Base-by-base conservation (phyloP, 768 basidiomycete genomes). In the Rossbeevera mucosa region DNA sequence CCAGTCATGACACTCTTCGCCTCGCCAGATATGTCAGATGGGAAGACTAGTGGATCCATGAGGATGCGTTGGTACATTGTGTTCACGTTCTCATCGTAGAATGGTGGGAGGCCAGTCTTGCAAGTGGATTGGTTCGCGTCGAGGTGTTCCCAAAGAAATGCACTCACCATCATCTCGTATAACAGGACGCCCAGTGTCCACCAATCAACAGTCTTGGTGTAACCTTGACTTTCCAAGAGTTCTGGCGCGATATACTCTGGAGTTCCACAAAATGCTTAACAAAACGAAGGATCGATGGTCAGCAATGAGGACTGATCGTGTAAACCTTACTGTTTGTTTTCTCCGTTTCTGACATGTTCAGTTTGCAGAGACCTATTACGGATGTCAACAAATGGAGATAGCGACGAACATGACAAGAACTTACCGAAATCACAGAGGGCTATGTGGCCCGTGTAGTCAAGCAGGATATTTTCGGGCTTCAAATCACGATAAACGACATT, bases 191-290 rank as follows among this genome's bases (percentile, higher is more conserved):
- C 96, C 4, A 97, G 77, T 1, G 95, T 98, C 95, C 91, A 94
- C 95, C 95, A 99, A 64, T 99, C 95, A 14, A 99, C 96, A 0
- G 95, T 96, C 65, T 94, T 94, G 4, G 93, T 95, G 72, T 99
- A 97, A 1, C 96, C 95, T 63, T 92, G 89, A 56, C 90, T 96
- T 66, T 94, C 92, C 56, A 99, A 81, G 31, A 99, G 81, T 67
- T 99, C 95, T 0, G 95, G 95, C 7, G 94, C 94, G 62, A 98
- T 98, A 71, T 98, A 98, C 69, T 99, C 95, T 2, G 95, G 95
- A 5, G 95, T 99, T 7, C 95, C 95, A 64, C 95, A 99, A 78
- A 99, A 99, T 7, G 94, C 88, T 91, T 58, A 36, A 51, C 20
- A 28, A 51, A 50, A 51, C 22, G 14, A 13, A 4, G 43, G 25